Evolutionary conservation across 176 grass and related monocot genomes (phyloP).

Genomic region (Saccharum spontaneum): DNA sequence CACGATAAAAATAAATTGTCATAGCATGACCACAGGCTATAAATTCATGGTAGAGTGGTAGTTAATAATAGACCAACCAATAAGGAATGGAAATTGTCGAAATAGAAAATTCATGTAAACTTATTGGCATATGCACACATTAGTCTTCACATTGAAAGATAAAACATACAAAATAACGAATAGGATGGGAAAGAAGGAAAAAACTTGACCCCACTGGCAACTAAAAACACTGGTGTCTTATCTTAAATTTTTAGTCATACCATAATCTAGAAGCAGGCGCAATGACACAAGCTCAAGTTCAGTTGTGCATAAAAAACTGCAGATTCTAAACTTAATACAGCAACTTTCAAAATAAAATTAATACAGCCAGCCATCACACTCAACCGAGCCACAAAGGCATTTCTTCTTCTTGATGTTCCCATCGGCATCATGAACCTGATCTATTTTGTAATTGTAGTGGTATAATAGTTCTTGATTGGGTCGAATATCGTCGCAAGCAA

Average conservation of each 20-base stretch:
- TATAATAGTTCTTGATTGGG: slow-evolving; percentile 59
- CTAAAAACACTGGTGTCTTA: not conserved
- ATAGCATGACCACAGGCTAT: not conserved
- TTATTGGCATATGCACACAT: not conserved
- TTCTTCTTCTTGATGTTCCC: slow-evolving; percentile 85
- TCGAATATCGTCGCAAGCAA: slow-evolving; percentile 67
- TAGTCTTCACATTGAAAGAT: not conserved
- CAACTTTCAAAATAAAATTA: slow-evolving; percentile 34
- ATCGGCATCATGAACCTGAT: slow-evolving; percentile 74
- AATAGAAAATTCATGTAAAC: slow-evolving; percentile 1
- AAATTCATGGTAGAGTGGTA: not conserved
- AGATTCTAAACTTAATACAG: slow-evolving; percentile 58
- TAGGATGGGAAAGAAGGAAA: not conserved
- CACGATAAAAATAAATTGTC: not conserved
- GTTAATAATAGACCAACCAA: not conserved
- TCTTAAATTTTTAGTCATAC: not conserved
- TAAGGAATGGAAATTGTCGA: not conserved
- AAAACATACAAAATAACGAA: slow-evolving; percentile 14
- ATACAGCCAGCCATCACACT: slow-evolving; percentile 82
- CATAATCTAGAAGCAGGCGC: not conserved
- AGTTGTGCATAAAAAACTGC: slow-evolving; percentile 10
- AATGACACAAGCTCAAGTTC: slow-evolving; percentile 20
- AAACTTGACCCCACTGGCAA: not conserved
- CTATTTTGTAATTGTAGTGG: slow-evolving; percentile 81
- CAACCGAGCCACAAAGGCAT: slow-evolving; percentile 60